Evolutionary conservation across 1,284 basidiomycete genomes (phyloP).

Genomic region (Sanghuangporus weigelae): DNA sequence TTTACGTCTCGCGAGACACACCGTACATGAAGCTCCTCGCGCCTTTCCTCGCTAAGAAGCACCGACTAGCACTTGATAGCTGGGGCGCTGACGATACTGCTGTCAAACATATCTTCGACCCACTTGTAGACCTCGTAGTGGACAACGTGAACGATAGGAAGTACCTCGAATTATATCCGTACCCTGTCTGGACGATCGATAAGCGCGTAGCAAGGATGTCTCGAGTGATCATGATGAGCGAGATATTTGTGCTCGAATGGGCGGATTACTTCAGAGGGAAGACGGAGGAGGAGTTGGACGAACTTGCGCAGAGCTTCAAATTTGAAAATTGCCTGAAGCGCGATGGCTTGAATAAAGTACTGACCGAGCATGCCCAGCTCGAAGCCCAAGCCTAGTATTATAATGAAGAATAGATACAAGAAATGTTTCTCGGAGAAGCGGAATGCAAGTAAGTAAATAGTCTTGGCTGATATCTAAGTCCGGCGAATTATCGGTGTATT

Average conservation of each 20-base stretch:
- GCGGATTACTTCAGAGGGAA: constrained; percentile 36
- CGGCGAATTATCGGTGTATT: background rate
- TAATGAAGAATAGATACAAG: background rate
- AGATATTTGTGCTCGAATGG: constrained; percentile 35
- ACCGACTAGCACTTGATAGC: constrained; percentile 56
- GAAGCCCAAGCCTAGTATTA: background rate
- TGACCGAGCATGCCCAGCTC: constrained; percentile 32
- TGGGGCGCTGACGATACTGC: constrained; percentile 55
- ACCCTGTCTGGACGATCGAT: constrained; percentile 43
- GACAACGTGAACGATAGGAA: constrained; percentile 37
- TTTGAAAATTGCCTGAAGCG: constrained; percentile 48
- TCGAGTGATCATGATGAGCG: constrained; percentile 33
- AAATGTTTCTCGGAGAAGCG: background rate
- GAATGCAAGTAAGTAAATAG: background rate
- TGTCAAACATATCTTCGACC: constrained; percentile 49
- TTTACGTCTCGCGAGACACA: constrained; percentile 61
- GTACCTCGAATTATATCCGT: constrained; percentile 44
- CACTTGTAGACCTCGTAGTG: constrained; percentile 49
- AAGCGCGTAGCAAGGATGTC: constrained; percentile 25
- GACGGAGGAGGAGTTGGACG: constrained; percentile 32
- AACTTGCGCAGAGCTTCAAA: constrained; percentile 48
- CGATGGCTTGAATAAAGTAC: constrained; percentile 36
- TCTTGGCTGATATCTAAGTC: background rate
- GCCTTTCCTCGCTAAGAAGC: constrained; percentile 59
- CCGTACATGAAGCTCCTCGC: constrained; percentile 62